These are phyloP conservation scores for Entelexis sorbosivorans DNA, from an alignment of 1,139 yeast genomes.

Conservation along the genomic window DNA sequence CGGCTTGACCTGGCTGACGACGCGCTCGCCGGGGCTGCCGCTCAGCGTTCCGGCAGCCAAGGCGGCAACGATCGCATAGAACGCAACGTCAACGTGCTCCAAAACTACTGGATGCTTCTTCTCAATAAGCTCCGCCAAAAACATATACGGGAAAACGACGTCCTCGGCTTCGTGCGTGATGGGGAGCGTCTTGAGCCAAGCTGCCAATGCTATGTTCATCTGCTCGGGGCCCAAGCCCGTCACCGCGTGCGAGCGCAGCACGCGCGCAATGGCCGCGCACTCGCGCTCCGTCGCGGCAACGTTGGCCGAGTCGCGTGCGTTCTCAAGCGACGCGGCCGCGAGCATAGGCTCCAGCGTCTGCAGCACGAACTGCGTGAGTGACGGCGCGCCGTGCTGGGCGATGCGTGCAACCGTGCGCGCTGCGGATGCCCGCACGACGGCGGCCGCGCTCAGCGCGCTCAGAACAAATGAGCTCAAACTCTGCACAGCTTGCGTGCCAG, in stretches of 20 bases:
- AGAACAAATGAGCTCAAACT: slow-evolving; percentile 30
- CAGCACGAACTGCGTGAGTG: slow-evolving; percentile 52
- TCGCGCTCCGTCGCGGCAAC: slow-evolving; percentile 80
- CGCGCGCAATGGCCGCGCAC: slow-evolving; percentile 71
- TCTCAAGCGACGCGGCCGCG: slow-evolving; percentile 65
- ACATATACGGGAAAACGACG: slow-evolving; percentile 75
- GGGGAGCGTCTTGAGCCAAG: slow-evolving; percentile 79
- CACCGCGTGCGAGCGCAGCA: slow-evolving; percentile 37
- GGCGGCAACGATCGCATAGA: slow-evolving; percentile 70
- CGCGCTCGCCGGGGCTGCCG: slow-evolving; percentile 59
- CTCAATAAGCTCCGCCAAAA: slow-evolving; percentile 63
- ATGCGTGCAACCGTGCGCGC: slow-evolving; percentile 77
- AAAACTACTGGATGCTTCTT: slow-evolving; percentile 54
- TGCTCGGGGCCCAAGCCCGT: slow-evolving; percentile 43
- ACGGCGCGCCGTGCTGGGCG: slow-evolving; percentile 64
- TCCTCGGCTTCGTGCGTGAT: slow-evolving; percentile 77
- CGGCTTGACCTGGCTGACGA: slow-evolving; percentile 45
- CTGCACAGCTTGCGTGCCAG: slow-evolving; percentile 51
- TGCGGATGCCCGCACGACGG: slow-evolving; percentile 80
- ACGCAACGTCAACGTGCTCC: slow-evolving; percentile 49
- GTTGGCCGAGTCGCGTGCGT: slow-evolving; percentile 75
- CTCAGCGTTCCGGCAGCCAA: slow-evolving; percentile 53
- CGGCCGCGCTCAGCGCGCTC: slow-evolving; percentile 46
- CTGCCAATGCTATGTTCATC: slow-evolving; percentile 50
- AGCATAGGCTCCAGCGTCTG: slow-evolving; percentile 64